A percentile compares a stretch with the other conserved stretches of the same genome.
Conservation (phyloP, 306 rosid species). For the Sicyos edulis region DNA sequence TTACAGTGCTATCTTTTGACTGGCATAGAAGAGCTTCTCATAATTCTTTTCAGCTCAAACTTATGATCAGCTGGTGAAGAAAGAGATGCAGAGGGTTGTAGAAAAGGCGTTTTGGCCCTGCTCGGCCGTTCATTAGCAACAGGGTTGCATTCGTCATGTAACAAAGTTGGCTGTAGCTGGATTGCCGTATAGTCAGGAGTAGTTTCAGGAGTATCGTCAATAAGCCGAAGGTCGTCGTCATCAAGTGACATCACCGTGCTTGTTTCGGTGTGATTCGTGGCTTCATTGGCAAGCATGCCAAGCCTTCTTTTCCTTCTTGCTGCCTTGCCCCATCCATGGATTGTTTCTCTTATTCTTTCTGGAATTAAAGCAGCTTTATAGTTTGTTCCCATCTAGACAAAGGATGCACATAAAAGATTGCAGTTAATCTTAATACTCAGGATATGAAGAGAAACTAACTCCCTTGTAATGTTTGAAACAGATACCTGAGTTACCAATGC, state of each 20-base stretch:
- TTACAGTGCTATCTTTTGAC: constrained; percentile 9
- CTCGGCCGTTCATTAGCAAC: constrained; percentile 54
- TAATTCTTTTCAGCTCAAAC: constrained; percentile 30
- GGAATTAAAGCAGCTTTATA: constrained; percentile 88
- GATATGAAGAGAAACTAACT: not conserved
- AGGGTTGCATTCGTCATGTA: constrained; percentile 32
- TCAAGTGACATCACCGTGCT: constrained; percentile 66
- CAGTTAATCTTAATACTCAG: not conserved
- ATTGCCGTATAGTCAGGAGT: constrained; percentile 28
- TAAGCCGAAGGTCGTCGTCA: constrained; percentile 42
- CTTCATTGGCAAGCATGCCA: constrained; percentile 49
- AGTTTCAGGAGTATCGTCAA: constrained; percentile 34
- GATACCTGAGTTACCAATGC: constrained; percentile 94
- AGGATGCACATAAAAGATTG: not conserved
- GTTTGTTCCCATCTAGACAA: constrained; percentile 91
- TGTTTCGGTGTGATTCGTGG: constrained; percentile 71
- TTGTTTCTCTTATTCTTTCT: constrained; percentile 73
- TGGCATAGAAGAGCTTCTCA: constrained; percentile 74
- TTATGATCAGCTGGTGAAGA: constrained; percentile 35
- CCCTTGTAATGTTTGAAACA: not conserved
- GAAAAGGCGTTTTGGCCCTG: constrained; percentile 66
- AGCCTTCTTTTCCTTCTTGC: constrained; percentile 78
- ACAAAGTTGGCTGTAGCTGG: constrained; percentile 47
- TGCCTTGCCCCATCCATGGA: constrained; percentile 83
- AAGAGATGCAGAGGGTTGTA: constrained; percentile 55